Percentiles rank a stretch among this genome's conserved stretches.
These are phyloP conservation scores for Cochlearia excelsa DNA, from an alignment of 345 rosid species.

Conservation along the genomic window DNA sequence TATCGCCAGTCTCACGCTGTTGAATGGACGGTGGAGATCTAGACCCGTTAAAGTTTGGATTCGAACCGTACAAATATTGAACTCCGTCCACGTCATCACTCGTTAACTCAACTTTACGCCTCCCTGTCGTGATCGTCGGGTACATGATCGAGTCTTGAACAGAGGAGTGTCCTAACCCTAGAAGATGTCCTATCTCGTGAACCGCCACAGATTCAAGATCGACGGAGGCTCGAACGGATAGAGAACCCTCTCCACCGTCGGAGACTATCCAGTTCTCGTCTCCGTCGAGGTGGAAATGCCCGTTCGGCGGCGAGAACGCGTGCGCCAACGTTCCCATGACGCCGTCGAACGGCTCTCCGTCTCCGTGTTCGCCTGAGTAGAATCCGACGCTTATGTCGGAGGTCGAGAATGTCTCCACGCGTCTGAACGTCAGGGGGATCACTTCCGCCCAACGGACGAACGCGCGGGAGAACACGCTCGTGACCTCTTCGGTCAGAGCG, in stretches of 20 bases:
- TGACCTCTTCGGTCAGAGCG: slow-evolving; percentile 43
- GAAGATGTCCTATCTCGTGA: slow-evolving; percentile 89
- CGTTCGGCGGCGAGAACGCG: slow-evolving; percentile 84
- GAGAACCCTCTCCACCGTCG: slow-evolving; percentile 29
- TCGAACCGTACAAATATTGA: slow-evolving; percentile 61
- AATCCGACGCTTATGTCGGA: slow-evolving; percentile 76
- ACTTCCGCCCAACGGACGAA: slow-evolving; percentile 69
- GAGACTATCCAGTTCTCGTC: slow-evolving; percentile 70
- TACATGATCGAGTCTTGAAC: slow-evolving; percentile 73
- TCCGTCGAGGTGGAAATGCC: slow-evolving; percentile 63
- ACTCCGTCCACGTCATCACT: slow-evolving; percentile 70
- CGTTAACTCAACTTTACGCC: slow-evolving; percentile 57
- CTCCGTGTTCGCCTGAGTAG: slow-evolving; percentile 74
- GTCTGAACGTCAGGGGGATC: slow-evolving; percentile 62
- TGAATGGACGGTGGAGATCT: slow-evolving; percentile 31
- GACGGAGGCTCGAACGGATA: slow-evolving; percentile 40
- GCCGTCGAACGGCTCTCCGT: slow-evolving; percentile 92
- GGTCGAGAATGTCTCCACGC: slow-evolving; percentile 21
- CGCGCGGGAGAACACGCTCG: slow-evolving; percentile 66
- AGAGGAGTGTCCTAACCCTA: slow-evolving; percentile 91
- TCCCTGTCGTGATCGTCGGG: slow-evolving; percentile 62
- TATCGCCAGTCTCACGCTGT: slow-evolving; percentile 46
- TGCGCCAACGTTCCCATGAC: slow-evolving; percentile 75
- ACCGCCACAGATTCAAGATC: slow-evolving; percentile 89
- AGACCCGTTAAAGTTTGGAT: slow-evolving; percentile 60